Conservation (phyloP, 1,284 basidiomycete genomes). For the Irpex lacteus region DNA sequence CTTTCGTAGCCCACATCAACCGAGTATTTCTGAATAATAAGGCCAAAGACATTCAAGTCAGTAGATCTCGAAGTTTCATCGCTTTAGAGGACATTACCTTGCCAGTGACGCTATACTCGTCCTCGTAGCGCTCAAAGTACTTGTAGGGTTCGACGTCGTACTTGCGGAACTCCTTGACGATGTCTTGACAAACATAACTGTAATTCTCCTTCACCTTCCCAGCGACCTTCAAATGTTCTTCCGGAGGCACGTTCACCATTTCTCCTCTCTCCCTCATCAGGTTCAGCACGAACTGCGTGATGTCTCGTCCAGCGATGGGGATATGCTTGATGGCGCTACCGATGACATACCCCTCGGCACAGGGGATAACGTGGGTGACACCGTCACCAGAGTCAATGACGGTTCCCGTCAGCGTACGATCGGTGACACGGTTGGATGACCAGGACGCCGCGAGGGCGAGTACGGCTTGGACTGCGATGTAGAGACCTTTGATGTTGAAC, state of each 20-base stretch:
- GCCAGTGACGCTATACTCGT: conserved; percentile 91
- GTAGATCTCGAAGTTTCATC: neutral
- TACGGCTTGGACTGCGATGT: conserved; percentile 99
- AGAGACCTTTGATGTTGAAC: conserved; percentile 96
- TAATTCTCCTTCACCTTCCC: conserved; percentile 98
- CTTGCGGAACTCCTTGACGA: conserved; percentile 98
- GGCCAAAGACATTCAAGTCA: neutral
- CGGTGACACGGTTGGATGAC: conserved; percentile 90
- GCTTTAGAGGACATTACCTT: conserved; percentile 45
- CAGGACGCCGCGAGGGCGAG: conserved; percentile 98
- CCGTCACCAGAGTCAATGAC: conserved; percentile 99
- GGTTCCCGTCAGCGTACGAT: conserved; percentile 94
- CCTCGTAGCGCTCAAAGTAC: conserved; percentile 93
- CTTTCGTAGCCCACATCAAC: conserved; percentile 98
- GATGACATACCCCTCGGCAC: conserved; percentile 98
- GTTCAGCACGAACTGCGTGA: conserved; percentile 96
- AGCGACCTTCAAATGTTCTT: conserved; percentile 91
- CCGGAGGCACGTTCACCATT: conserved; percentile 87
- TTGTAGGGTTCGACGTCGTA: conserved; percentile 97
- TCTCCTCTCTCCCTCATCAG: conserved; percentile 96
- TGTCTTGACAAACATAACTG: conserved; percentile 98
- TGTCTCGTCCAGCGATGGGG: conserved; percentile 97
- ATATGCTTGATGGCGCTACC: conserved; percentile 99
- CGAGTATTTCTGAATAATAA: conserved; percentile 67
- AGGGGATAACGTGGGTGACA: conserved; percentile 96